Percentiles rank a stretch among this genome's conserved stretches.
Evolutionary conservation across 2,329 filamentous ascomycete species (phyloP).

Genomic region (Arthrobotrys conoides): DNA sequence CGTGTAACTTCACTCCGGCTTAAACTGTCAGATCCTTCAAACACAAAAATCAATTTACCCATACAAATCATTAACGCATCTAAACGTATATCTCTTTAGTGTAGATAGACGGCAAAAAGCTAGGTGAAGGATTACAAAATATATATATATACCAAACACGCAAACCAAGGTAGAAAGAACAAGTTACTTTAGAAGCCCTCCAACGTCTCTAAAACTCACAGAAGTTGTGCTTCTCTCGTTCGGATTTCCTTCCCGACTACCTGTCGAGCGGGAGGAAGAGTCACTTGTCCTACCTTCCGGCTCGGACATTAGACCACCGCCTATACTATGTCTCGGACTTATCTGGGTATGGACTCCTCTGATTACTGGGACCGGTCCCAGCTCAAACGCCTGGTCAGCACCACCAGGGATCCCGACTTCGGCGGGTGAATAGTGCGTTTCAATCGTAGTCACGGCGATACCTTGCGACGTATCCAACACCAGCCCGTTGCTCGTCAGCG

Average conservation of each 20-base stretch:
- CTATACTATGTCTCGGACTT: slow-evolving; percentile 43
- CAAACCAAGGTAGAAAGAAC: neutral
- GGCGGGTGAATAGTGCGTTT: slow-evolving; percentile 53
- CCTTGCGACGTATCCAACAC: slow-evolving; percentile 39
- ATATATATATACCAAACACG: neutral
- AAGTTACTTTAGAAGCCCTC: slow-evolving; percentile 43
- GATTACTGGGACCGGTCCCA: slow-evolving; percentile 36
- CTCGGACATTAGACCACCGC: slow-evolving; percentile 43
- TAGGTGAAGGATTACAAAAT: slow-evolving; percentile 11
- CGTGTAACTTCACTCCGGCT: neutral
- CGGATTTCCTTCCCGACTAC: slow-evolving; percentile 15
- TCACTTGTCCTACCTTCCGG: slow-evolving; percentile 26
- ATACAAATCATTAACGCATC: slow-evolving; percentile 12
- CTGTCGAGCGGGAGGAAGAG: slow-evolving; percentile 20
- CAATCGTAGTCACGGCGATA: slow-evolving; percentile 51
- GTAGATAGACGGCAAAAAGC: neutral
- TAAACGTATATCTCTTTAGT: neutral
- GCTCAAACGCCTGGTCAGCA: slow-evolving; percentile 45
- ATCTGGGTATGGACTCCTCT: slow-evolving; percentile 12
- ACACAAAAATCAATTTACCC: slow-evolving; percentile 12
- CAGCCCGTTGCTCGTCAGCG: slow-evolving; percentile 35
- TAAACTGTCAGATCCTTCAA: neutral
- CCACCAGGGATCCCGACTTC: slow-evolving; percentile 33
- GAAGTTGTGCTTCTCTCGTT: slow-evolving; percentile 13
- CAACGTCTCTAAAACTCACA: slow-evolving; percentile 7